Conservation (phyloP, 2,329 filamentous ascomycete genomes). For the Diaporthe vaccinii region DNA sequence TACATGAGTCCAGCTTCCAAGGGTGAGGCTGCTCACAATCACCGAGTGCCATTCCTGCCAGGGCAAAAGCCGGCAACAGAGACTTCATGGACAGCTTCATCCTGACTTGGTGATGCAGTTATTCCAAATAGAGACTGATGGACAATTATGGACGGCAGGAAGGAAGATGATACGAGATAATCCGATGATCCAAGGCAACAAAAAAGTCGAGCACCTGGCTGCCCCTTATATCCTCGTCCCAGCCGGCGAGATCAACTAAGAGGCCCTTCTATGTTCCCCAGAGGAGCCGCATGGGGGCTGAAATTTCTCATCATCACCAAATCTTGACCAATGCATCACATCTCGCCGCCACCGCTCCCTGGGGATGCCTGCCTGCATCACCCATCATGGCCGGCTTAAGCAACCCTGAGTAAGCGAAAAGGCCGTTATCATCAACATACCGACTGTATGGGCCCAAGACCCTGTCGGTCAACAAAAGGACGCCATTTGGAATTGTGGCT, state of each 20-base stretch:
- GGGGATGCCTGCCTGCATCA: neutral
- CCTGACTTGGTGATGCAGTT: neutral
- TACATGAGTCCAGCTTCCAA: too few species aligned
- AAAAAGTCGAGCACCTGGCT: neutral
- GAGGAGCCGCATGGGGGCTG: neutral
- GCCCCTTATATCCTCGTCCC: neutral
- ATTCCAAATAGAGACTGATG: neutral
- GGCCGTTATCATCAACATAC: neutral
- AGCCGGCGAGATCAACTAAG: neutral
- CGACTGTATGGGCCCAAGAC: neutral
- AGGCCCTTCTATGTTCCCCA: neutral
- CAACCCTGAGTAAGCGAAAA: neutral
- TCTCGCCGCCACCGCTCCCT: neutral
- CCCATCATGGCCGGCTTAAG: neutral
- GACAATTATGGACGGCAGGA: neutral
- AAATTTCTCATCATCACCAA: conserved; percentile 5
- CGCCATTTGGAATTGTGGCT: neutral
- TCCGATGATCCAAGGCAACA: neutral
- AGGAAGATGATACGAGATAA: neutral
- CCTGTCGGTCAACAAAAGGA: neutral
- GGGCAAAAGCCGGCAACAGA: conserved; percentile 23
- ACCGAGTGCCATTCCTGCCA: conserved; percentile 24
- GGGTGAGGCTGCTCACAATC: conserved; percentile 28
- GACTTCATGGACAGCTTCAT: conserved; percentile 16
- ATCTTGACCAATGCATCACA: conserved; percentile 30